A percentile compares a stretch with the other conserved stretches of the same genome.
These are phyloP conservation scores for Fusarium sp. DNA, from an alignment of 2,329 filamentous ascomycete species.

Conservation along the genomic window DNA sequence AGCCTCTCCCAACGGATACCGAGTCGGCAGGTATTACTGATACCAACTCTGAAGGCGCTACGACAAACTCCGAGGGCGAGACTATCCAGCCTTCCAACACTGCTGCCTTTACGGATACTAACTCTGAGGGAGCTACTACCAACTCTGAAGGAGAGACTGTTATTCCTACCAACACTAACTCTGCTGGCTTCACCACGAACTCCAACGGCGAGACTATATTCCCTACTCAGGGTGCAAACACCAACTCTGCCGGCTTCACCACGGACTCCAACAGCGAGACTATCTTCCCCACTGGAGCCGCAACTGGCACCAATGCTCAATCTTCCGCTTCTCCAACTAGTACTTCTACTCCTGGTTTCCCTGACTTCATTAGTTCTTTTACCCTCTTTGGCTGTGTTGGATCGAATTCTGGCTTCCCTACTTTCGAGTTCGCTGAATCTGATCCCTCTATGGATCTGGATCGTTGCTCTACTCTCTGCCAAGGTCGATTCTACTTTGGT, in stretches of 20 bases:
- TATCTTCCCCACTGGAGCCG: slow-evolving; percentile 7
- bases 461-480: slow-evolving; percentile 44
- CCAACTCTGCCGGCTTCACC: neutral
- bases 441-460: slow-evolving; percentile 43
- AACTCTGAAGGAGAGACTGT: slow-evolving; percentile 6
- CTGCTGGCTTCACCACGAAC: neutral
- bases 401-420: slow-evolving; percentile 40
- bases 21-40: neutral
- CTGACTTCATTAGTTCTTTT: slow-evolving; percentile 38
- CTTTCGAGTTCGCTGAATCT: slow-evolving; percentile 35
- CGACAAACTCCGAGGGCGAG: neutral
- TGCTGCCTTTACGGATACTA: neutral
- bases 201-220: neutral
- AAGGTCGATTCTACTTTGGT: slow-evolving; percentile 45
- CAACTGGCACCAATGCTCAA: slow-evolving; percentile 40
- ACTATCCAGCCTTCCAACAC: neutral
- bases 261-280: neutral
- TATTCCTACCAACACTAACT: neutral
- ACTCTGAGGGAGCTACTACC: neutral
- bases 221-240: neutral
- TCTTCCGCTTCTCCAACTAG: slow-evolving; percentile 45
- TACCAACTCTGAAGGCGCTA: neutral
- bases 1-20: neutral
- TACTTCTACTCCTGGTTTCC: slow-evolving; percentile 33
- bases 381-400: slow-evolving; percentile 45